Evolutionary conservation across 441 rosid species (phyloP), one percentile per base, ranked within the genome.

Genomic region (Melastoma candidum): DNA sequence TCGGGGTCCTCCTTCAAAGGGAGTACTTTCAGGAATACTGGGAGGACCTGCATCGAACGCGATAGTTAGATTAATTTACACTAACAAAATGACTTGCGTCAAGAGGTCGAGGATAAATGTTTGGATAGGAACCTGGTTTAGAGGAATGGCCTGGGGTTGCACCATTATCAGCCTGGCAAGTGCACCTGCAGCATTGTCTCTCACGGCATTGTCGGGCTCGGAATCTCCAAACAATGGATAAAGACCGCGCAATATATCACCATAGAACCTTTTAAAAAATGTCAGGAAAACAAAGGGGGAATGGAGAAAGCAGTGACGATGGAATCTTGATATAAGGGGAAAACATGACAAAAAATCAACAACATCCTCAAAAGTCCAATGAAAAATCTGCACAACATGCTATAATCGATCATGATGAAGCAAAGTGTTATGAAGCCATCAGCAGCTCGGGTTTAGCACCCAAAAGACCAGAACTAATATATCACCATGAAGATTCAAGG

Each of bases 141-240:
- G 75, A 27, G 99, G 99, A 61, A 94, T 71, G 54, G 85, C 68
- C 57, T 90, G 87, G 3, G 96, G 96, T 54, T 90, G 81, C 68
- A 74, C 87, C 81, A 83, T 71, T 75, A 94, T 87, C 99, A 94
- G 87, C 79, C 96, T 87, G 64, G 99, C 97, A 55, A 87, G 79
- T 10, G 97, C 99, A 75, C 99, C 99, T 46, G 97, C 96, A 53
- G 97, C 97, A 72, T 94, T 94, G 73, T 94, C 99, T 67, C 95
- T 74, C 50, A 94, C 99, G 5, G 88, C 99, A 76, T 74, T 75
- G 72, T 94, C 97, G 48, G 90, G 89, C 67, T 94, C 99, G 47
- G 94, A 72, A 25, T 87, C 97, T 63, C 97, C 97, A 59, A 94
- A 94, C 63, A 90, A 78, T 7, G 90, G 96, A 73, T 65, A 71